Evolutionary conservation across 116 monocot species (phyloP).

Genomic region (Iris pallida): DNA sequence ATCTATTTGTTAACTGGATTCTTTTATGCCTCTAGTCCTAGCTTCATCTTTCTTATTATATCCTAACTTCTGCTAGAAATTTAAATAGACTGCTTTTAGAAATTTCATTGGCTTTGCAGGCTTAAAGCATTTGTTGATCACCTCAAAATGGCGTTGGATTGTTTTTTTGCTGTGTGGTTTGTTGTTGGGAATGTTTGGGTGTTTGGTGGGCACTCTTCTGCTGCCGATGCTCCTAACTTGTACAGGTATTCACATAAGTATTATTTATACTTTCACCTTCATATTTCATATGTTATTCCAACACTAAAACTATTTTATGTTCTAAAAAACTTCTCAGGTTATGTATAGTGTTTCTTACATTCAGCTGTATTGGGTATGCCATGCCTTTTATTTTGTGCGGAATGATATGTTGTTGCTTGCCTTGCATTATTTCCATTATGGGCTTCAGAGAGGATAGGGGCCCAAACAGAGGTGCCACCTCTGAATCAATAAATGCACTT

Average conservation of each 20-base stretch:
- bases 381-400: slow-evolving; percentile 27
- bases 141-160: slow-evolving; percentile 25
- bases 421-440: slow-evolving; percentile 24
- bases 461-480: slow-evolving; percentile 4
- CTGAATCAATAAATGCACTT: slow-evolving; percentile 19
- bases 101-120: background rate
- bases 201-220: slow-evolving; percentile 12
- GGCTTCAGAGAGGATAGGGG: slow-evolving; percentile 17
- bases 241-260: slow-evolving; percentile 13
- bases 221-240: slow-evolving; percentile 15
- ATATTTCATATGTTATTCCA: background rate
- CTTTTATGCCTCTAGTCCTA: no score
- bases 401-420: slow-evolving; percentile 21
- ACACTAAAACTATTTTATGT: background rate
- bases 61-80: no score
- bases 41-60: no score
- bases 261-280: background rate
- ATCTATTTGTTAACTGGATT: no score
- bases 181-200: slow-evolving; percentile 25
- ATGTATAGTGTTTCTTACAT: slow-evolving; percentile 22
- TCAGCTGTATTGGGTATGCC: slow-evolving; percentile 24
- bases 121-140: slow-evolving; percentile 11
- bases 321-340: slow-evolving; percentile 11
- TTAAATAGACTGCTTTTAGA: no score
- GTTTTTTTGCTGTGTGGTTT: slow-evolving; percentile 31